Evolutionary conservation across 306 rosid genomes (phyloP).

Genomic region (Cyclanthera cordifolia): DNA sequence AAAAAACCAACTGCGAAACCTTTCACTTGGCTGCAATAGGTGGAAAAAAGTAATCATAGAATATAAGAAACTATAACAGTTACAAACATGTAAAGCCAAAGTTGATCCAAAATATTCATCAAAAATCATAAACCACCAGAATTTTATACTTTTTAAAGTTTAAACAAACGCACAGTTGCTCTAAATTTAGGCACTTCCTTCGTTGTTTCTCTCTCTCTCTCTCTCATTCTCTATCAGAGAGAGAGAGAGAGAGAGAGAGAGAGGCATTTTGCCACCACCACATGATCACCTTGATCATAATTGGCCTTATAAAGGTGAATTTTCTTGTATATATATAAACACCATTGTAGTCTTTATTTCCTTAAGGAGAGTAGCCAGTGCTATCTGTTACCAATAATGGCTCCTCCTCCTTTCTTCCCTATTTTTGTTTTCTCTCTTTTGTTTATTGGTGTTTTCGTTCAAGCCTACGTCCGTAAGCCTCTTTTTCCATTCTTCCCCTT

Average conservation of each 20-base stretch:
- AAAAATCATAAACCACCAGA: too few relatives aligned
- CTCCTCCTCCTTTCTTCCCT: conserved; percentile 5
- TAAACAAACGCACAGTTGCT: too few relatives aligned
- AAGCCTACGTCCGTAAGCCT: background rate
- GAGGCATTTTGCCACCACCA: background rate
- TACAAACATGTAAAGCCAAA: conserved; percentile 10
- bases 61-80: background rate
- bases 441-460: background rate
- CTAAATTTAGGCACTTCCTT: too few relatives aligned
- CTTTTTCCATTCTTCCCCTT: background rate
- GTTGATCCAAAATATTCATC: background rate
- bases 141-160: too few relatives aligned
- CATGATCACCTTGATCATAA: conserved; percentile 2
- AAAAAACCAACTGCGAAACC: too few relatives aligned
- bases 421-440: conserved; percentile 4
- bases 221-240: background rate
- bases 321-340: conserved; percentile 2
- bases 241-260: background rate
- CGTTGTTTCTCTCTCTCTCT: background rate
- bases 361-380: background rate
- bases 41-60: background rate
- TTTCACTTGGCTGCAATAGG: too few relatives aligned
- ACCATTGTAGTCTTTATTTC: background rate
- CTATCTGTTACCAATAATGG: background rate
- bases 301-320: background rate